Base-by-base conservation (phyloP, 2,329 filamentous ascomycete genomes). In the Pseudohalonectria lignicola region DNA sequence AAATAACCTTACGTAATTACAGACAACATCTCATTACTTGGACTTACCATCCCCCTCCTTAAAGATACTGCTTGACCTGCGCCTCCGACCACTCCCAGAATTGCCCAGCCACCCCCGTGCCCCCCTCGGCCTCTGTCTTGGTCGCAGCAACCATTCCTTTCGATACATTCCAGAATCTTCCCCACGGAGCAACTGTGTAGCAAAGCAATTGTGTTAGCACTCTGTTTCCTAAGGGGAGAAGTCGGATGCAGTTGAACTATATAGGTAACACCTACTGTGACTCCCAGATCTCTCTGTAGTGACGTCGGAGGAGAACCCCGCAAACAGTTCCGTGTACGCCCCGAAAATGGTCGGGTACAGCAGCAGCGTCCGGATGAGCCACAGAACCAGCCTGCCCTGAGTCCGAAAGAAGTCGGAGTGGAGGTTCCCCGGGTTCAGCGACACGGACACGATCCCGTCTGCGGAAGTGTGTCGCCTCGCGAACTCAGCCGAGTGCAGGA, bases 261-360 rank as follows among this genome's bases (percentile, higher is more conserved):
- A 17, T 1, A 4, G 16, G 15, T 16, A 6, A 26, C 26, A 36
- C 31, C 26, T 41, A 32, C 42, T 31, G 10, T 26, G n/a, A 4
- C 23, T 26, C 25, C 34, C 37, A 7, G 34, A 21, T 1, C 30
- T 56, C 25, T 61, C 61, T 1, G 57, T 29, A 0, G 57, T 64
- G 4, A 71, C 51, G 0, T 67, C 56, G 0, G 61, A 59, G 0
- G 65, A 64, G 29, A 67, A 51, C 0, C 57, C 67, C 1, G 66
- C 60, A 41, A 61, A 74, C 1, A 73, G 45, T 41, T 66, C 59
- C 0, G 68, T 68, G 46, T 69, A 71, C 0, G 65, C 67, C 0
- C 67, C 69, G 20, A 58, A 49, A 10, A 58, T 39, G 0, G 50
- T 15, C 0, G 57, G 52, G 38, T 56, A 49, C 2, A 56, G 37